Base-by-base conservation (phyloP, 148 eudicot genomes). In the Hydrangea macrophylla region DNA sequence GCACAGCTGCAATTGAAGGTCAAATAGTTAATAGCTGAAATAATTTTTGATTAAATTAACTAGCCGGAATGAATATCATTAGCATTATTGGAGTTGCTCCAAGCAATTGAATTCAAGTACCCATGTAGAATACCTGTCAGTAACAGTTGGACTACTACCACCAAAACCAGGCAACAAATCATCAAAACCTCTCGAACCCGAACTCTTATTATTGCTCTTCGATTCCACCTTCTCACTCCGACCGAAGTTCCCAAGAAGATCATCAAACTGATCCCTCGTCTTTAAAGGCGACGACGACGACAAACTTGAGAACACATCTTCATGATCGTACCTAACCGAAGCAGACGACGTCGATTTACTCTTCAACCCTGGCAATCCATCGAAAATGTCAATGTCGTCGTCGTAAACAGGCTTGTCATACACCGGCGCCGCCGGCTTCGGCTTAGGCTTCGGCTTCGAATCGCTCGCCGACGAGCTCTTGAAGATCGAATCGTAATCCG, bases 121-220 rank as follows among this genome's bases (percentile, higher is more conserved):
- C 30, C 40, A 50, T 40, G 7, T 11, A 48, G 20, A 48, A 68
- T 83, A 90, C 96, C 96, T 86, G 80, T 67, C 74, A 51, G 58
- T 76, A 26, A 31, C 68, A 25, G 66, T 61, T 24, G 81, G 55
- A 71, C 64, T 73, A 62, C 75, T 67, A 33, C 67, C 75, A 57
- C 97, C 96, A 72, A 94, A 86, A 9, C 91, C 92, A 44, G 92
- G 85, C 40, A 94, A 64, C 84, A 94, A 77, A 84, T 94, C 98
- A 76, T 94, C 97, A 26, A 90, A 88, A 57, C 79, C 90, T 69
- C 75, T 61, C 28, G 75, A 55, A 27, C 56, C 58, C 68, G n/a
- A n/a, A n/a, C n/a, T n/a, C n/a, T n/a, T n/a, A n/a, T 54, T 77
- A 54, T 23, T 51, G 42, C 20, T 61, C 60, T 64, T 78, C 2